A percentile compares a stretch with the other conserved stretches of the same genome.
Evolutionary conservation across 345 rosid genomes (phyloP).

Genomic region (Kernera saxatilis): DNA sequence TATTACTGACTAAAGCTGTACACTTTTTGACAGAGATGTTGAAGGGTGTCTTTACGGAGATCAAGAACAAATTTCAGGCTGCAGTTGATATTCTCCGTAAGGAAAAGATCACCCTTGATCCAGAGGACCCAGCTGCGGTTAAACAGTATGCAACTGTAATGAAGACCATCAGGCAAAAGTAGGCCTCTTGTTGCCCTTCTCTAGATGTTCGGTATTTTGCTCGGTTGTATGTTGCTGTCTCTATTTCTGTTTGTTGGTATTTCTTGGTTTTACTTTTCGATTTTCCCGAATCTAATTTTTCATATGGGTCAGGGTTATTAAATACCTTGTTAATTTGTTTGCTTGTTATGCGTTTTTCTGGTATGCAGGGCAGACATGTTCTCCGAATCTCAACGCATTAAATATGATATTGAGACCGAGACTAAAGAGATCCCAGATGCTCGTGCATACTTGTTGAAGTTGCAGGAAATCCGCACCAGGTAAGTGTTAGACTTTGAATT

Average conservation of each 20-base stretch:
- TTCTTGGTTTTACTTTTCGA: background rate
- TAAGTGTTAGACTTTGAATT: slow-evolving; percentile 20
- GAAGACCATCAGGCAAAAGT: slow-evolving; percentile 92
- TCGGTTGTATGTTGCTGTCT: background rate
- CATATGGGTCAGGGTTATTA: background rate
- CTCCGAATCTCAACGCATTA: slow-evolving; percentile 79
- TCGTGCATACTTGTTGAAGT: slow-evolving; percentile 67
- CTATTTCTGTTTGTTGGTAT: background rate
- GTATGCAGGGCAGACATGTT: slow-evolving; percentile 76
- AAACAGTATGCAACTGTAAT: slow-evolving; percentile 79
- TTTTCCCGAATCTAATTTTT: background rate
- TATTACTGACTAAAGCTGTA: background rate
- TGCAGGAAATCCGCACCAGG: slow-evolving; percentile 77
- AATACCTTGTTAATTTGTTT: background rate
- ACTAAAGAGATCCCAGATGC: slow-evolving; percentile 82
- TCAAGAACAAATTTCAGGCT: slow-evolving; percentile 74
- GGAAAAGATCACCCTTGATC: slow-evolving; percentile 90
- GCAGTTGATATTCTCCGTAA: slow-evolving; percentile 73
- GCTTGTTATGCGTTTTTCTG: background rate
- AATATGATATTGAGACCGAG: slow-evolving; percentile 52
- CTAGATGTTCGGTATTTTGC: background rate
- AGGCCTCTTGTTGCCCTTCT: slow-evolving; percentile 22
- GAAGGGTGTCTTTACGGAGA: slow-evolving; percentile 82
- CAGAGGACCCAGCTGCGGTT: slow-evolving; percentile 87
- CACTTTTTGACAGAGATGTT: slow-evolving; percentile 60